Evolutionary conservation across 2,329 filamentous ascomycete species (phyloP).

Genomic region (Aureobasidium melanogenum): DNA sequence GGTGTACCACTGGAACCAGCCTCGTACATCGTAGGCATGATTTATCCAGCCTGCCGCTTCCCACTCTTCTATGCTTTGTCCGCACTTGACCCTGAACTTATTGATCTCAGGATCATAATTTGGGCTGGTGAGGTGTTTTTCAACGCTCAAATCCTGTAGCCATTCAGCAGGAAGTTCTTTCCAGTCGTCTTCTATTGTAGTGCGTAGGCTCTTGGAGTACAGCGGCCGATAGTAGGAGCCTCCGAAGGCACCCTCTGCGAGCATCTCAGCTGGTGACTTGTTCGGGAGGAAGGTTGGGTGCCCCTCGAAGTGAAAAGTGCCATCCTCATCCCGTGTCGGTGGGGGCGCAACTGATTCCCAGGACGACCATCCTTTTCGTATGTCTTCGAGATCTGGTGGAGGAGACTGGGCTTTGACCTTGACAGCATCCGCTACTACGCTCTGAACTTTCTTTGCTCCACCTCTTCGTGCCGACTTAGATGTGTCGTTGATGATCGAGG

Average conservation of each 20-base stretch:
- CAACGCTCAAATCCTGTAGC: constrained; percentile 33
- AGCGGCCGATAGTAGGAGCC: constrained; percentile 45
- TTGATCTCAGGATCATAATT: constrained; percentile 42
- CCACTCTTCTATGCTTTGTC: constrained; percentile 48
- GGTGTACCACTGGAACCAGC: constrained; percentile 51
- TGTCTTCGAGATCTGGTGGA: constrained; percentile 22
- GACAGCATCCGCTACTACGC: neutral
- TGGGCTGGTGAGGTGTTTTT: constrained; percentile 31
- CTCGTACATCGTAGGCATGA: constrained; percentile 44
- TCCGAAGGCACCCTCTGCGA: constrained; percentile 45
- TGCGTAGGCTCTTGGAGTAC: constrained; percentile 34
- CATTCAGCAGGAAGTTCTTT: constrained; percentile 37
- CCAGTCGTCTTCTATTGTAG: constrained; percentile 39
- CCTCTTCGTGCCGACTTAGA: neutral
- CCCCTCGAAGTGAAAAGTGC: constrained; percentile 37
- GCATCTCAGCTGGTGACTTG: constrained; percentile 44
- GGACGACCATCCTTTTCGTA: constrained; percentile 33
- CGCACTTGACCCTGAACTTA: constrained; percentile 45
- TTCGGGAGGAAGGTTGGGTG: constrained; percentile 42
- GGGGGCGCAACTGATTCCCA: constrained; percentile 34
- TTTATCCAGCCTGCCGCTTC: constrained; percentile 47
- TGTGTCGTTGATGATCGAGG: neutral
- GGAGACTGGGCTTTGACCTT: constrained; percentile 4
- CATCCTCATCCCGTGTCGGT: constrained; percentile 35
- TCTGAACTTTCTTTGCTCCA: neutral